Evolutionary conservation across 192 early-diverging fungal genomes (phyloP).

Genomic region (Podila verticillata): DNA sequence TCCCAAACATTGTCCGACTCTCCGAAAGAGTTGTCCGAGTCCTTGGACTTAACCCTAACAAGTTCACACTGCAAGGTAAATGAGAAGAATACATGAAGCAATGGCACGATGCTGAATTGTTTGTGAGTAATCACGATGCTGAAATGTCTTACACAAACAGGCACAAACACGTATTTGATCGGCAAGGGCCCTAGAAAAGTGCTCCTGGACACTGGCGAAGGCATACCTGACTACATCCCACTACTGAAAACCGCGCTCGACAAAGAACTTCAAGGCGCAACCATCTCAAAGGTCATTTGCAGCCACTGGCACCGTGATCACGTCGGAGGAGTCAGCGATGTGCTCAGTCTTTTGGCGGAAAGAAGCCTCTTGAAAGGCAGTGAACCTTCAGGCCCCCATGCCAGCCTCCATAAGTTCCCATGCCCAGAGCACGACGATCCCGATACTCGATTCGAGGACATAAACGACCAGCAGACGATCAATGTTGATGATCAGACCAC

Average conservation of each 20-base stretch:
- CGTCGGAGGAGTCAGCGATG: slow-evolving; percentile 69
- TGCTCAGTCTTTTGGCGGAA: slow-evolving; percentile 30
- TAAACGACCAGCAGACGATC: slow-evolving; percentile 71
- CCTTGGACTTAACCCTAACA: slow-evolving; percentile 81
- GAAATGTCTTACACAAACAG: slow-evolving; percentile 23
- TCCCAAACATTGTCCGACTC: slow-evolving; percentile 65
- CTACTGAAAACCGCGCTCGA: slow-evolving; percentile 65
- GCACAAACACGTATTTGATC: slow-evolving; percentile 89
- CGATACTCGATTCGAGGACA: slow-evolving; percentile 36
- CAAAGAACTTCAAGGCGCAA: slow-evolving; percentile 52
- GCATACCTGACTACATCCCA: slow-evolving; percentile 71
- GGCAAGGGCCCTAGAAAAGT: slow-evolving; percentile 77
- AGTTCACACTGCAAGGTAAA: slow-evolving; percentile 80
- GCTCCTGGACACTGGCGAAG: slow-evolving; percentile 85
- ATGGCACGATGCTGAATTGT: too few species aligned
- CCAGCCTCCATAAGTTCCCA: slow-evolving; percentile 26
- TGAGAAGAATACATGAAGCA: too few species aligned
- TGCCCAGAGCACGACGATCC: slow-evolving; percentile 38
- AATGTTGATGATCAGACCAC: slow-evolving; percentile 65
- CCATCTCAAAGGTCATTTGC: slow-evolving; percentile 74
- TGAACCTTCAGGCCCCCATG: slow-evolving; percentile 18
- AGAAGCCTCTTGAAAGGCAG: slow-evolving; percentile 22
- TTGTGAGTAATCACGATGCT: neutral
- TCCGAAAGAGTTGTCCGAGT: slow-evolving; percentile 72
- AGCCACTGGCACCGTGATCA: slow-evolving; percentile 89